phyloP scores from a whole-genome alignment of 164 flowering plant species.

The Euptelea pleiosperma region DNA sequence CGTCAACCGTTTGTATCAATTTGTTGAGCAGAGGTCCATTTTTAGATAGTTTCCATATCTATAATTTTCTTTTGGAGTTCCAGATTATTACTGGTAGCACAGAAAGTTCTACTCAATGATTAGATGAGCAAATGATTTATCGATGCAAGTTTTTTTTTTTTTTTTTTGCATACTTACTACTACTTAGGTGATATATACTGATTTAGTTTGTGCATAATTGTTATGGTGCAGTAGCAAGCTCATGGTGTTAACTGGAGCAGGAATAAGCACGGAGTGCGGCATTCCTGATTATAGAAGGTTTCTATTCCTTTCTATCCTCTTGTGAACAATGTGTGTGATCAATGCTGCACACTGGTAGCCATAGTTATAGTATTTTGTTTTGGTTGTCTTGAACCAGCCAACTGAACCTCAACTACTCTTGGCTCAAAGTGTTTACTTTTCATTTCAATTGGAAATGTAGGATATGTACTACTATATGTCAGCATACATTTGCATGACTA shows the following conservation, averaged over 20 bases:
- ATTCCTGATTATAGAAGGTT: constrained; percentile 98
- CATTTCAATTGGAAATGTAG: neutral
- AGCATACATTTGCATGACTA: too few species aligned
- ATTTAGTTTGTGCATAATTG: neutral
- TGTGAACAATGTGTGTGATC: neutral
- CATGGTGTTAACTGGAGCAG: constrained; percentile 89
- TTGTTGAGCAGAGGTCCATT: constrained; percentile 59
- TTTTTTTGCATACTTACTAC: neutral
- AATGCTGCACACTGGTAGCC: neutral
- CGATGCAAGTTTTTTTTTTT: neutral
- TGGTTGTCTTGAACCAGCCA: neutral
- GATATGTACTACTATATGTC: neutral
- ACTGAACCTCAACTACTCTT: neutral
- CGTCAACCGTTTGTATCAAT: constrained; percentile 50
- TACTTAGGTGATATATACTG: neutral
- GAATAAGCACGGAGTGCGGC: constrained; percentile 92
- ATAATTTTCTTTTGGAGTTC: neutral
- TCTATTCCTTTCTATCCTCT: neutral
- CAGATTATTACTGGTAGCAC: neutral
- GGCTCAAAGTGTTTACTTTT: too few species aligned
- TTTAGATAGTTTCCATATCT: neutral
- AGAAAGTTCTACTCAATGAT: neutral
- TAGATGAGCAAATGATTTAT: neutral
- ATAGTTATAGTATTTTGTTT: neutral
- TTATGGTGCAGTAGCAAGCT: constrained; percentile 62